Evolutionary conservation across 2,329 filamentous ascomycete genomes (phyloP).

Genomic region (Grosmannia serpens): DNA sequence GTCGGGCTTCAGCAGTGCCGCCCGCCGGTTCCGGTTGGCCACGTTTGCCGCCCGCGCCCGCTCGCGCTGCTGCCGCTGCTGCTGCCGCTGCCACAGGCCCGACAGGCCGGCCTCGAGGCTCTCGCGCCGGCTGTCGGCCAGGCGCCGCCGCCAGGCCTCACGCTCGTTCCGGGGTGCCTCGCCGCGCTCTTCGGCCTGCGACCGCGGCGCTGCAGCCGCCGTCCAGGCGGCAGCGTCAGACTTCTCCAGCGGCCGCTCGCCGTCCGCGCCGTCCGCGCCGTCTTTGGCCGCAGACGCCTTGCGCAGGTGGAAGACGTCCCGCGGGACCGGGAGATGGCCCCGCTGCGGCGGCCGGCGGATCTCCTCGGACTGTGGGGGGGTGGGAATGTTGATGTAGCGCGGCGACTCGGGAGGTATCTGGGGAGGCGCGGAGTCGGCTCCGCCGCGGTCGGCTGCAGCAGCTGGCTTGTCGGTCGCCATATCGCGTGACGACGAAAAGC

Average conservation of each 20-base stretch:
- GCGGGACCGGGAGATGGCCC: conserved; percentile 73
- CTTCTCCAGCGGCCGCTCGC: conserved; percentile 35
- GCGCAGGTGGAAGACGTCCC: conserved; percentile 58
- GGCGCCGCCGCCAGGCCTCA: conserved; percentile 55
- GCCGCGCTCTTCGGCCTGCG: conserved; percentile 27
- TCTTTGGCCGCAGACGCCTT: conserved; percentile 8
- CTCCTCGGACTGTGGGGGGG: conserved; percentile 58
- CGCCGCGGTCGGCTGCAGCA: conserved; percentile 9
- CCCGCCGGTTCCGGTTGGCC: conserved; percentile 32
- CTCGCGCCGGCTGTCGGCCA: conserved; percentile 60
- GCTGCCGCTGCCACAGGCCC: conserved; percentile 57
- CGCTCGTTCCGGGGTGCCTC: conserved; percentile 23
- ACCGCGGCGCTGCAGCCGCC: conserved; percentile 42
- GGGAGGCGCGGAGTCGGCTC: conserved; percentile 22
- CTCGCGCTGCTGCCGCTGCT: conserved; percentile 23
- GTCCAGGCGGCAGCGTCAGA: conserved; percentile 47
- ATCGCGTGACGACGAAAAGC: background rate
- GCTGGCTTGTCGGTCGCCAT: background rate
- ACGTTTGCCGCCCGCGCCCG: conserved; percentile 23
- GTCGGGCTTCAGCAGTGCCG: conserved; percentile 48
- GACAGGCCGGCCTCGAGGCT: conserved; percentile 62
- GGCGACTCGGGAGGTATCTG: conserved; percentile 74
- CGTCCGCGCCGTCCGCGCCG: background rate
- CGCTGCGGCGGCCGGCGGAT: conserved; percentile 41
- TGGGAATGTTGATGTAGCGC: conserved; percentile 72